A percentile compares a stretch with the other conserved stretches of the same genome.
These are phyloP conservation scores for Cladosporium velox DNA, from an alignment of 2,329 filamentous ascomycete genomes.

Conservation along the genomic window DNA sequence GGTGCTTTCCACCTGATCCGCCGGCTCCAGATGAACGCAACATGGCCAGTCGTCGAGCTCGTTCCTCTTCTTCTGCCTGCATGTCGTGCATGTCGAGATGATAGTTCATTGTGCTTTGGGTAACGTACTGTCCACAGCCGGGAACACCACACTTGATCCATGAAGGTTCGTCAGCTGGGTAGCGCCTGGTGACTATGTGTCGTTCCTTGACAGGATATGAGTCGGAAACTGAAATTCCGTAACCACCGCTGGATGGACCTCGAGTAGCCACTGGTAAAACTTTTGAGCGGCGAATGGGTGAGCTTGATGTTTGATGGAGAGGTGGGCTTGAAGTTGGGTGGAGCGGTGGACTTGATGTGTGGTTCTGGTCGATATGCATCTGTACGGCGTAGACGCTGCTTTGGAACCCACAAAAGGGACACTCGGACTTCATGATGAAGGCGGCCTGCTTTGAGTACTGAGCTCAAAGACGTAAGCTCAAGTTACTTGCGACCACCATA, in stretches of 20 bases:
- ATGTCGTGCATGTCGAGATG: slow-evolving; percentile 15
- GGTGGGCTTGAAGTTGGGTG: neutral
- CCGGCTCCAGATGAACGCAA: neutral
- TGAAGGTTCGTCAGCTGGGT: neutral
- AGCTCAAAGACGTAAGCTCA: neutral
- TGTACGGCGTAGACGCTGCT: neutral
- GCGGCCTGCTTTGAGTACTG: neutral
- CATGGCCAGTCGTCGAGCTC: neutral
- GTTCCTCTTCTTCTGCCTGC: slow-evolving; percentile 1
- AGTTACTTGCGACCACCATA: neutral
- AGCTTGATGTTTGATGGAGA: neutral
- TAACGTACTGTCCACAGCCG: slow-evolving; percentile 7
- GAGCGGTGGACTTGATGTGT: neutral
- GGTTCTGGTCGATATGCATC: slow-evolving; percentile 6
- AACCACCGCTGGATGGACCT: neutral
- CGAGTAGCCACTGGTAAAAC: neutral
- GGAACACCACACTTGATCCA: slow-evolving; percentile 9
- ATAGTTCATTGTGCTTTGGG: neutral
- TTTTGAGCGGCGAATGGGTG: neutral
- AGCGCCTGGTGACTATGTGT: slow-evolving; percentile 5
- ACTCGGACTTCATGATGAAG: neutral
- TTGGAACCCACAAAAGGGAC: slow-evolving; percentile 3
- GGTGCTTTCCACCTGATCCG: neutral
- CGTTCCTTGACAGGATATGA: neutral
- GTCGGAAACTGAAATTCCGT: neutral